phyloP scores from a whole-genome alignment of 371 early-diverging fungal species.

The Coemansia sp. region DNA sequence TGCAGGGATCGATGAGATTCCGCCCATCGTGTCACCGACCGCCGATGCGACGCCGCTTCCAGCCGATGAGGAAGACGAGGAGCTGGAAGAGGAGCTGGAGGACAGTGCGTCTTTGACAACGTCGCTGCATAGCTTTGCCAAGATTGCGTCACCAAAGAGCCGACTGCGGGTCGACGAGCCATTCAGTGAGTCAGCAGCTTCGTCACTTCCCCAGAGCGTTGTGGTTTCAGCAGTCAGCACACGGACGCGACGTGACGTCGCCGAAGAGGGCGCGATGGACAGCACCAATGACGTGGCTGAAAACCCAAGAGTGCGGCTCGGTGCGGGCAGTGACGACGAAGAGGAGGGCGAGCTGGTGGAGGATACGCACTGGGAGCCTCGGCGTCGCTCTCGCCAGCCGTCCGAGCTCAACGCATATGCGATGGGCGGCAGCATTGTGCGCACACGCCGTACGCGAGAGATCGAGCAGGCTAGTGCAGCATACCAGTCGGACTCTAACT shows the following conservation, averaged over 20 bases:
- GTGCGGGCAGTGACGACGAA: conserved; percentile 13
- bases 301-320: not conserved
- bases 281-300: not conserved
- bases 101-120: not conserved
- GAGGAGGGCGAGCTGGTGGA: conserved; percentile 47
- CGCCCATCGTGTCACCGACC: conserved; percentile 1
- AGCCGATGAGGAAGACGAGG: conserved; percentile 1
- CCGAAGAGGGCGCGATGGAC: not conserved
- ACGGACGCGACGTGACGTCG: conserved; percentile 1
- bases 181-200: not conserved
- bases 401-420: conserved; percentile 35
- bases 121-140: not conserved
- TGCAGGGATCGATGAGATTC: conserved; percentile 9
- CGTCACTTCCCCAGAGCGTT: conserved; percentile 1
- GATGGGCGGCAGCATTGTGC: conserved; percentile 45
- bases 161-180: conserved; percentile 2
- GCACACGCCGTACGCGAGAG: conserved; percentile 30
- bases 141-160: not conserved
- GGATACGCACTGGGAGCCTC: conserved; percentile 36
- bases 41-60: not conserved
- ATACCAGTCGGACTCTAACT: conserved; percentile 11
- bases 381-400: conserved; percentile 20
- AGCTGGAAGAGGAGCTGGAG: conserved; percentile 5
- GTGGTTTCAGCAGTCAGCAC: conserved; percentile 8
- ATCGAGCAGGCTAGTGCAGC: conserved; percentile 14